Base-by-base conservation (phyloP, 768 basidiomycete genomes). In the Hemileccinum impolitum region DNA sequence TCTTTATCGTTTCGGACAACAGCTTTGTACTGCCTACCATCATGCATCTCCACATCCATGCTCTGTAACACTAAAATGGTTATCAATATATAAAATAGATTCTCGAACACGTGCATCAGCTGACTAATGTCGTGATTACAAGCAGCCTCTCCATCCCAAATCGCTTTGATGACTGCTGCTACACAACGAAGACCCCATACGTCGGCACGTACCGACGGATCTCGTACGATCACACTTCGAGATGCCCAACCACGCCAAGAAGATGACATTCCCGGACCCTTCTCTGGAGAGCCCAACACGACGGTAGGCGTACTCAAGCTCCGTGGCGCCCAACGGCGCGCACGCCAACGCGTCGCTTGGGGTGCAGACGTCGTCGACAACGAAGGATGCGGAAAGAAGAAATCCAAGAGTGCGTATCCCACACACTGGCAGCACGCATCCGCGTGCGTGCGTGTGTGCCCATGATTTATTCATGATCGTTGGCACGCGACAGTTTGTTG, bases 281-380 rank as follows among this genome's bases (percentile, higher is more conserved):
- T 60, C 23, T 18, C 58, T n/a, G 55, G 47, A 17, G 67, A 61
- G 34, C 49, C 62, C 6, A 36, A 17, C 47, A 11, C 52, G 1
- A 10, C 64, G 0, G 66, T 77, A 0, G 84, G 84, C 4, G 74
- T 81, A 0, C 70, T 91, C 34, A 77, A 74, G 46, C 74, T 92
- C 26, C 75, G 84, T 15, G 87, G 80, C 17, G 77, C 65, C 10
- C 72, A 77, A 32, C 69, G 64, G 1, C 56, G 72, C 26, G 70
- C 70, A 23, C 69, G 70, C 26, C 81, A 77, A 35, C 72, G 77
- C 21, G 94, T 97, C 0, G 82, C 78, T 1, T 96, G 94, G 94
- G 78, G 70, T 18, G 87, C 91, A 15, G 86, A 83, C 47, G 88
- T 90, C 4, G 77, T 95, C 3, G 94, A 97, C 65, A 96, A 97